Percentiles rank a stretch among this genome's conserved stretches.
Evolutionary conservation across 352 stramenopile genomes (phyloP).

Genomic region (Blastocystis sp.): DNA sequence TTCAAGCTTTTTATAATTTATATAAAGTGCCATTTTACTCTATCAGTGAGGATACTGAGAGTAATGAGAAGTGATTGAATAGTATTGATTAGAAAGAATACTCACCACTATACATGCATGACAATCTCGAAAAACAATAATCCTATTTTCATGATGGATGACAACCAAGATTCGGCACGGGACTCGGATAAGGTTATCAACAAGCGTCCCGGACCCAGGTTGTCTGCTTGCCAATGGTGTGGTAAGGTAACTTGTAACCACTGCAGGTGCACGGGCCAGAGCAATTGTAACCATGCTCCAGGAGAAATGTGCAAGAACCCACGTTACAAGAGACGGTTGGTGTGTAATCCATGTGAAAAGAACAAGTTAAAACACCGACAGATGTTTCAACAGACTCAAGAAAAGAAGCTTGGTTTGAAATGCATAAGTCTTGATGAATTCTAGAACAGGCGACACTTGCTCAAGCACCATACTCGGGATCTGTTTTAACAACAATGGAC

Average conservation of each 20-base stretch:
- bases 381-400: not conserved
- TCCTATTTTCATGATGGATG: not conserved
- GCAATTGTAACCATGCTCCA: slow-evolving; percentile 52
- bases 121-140: not conserved
- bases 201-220: slow-evolving; percentile 15
- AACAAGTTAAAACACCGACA: slow-evolving; percentile 50
- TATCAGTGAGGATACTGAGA: not conserved
- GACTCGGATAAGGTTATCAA: not conserved
- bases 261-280: slow-evolving; percentile 43
- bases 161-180: not conserved
- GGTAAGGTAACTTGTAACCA: slow-evolving; percentile 42
- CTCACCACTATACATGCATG: not conserved
- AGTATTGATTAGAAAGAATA: not conserved
- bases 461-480: not conserved
- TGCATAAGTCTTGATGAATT: not conserved
- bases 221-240: slow-evolving; percentile 58
- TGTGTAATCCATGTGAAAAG: slow-evolving; percentile 67
- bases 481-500: not conserved
- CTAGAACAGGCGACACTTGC: not conserved
- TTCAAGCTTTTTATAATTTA: too few relatives aligned
- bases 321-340: slow-evolving; percentile 50
- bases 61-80: not conserved
- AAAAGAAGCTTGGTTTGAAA: not conserved
- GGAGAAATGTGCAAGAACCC: slow-evolving; percentile 59
- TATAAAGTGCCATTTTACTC: too few relatives aligned